These are phyloP conservation scores for Cyclotella atomus DNA, from an alignment of 108 stramenopile genomes.

Conservation along the genomic window DNA sequence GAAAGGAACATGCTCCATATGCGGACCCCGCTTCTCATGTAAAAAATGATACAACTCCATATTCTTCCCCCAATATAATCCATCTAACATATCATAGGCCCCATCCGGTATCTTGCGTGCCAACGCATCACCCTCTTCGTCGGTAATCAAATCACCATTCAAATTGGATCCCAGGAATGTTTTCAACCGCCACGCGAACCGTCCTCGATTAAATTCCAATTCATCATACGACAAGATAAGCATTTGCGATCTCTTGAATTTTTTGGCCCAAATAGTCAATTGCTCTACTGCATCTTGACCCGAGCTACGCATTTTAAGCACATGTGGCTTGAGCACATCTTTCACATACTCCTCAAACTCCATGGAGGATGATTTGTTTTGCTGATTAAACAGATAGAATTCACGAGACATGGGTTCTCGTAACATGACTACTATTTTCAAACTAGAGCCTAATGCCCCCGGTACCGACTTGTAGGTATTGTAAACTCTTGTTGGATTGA, in stretches of 20 bases:
- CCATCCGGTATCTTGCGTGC: neutral
- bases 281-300: neutral
- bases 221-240: neutral
- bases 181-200: neutral
- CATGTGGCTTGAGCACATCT: neutral
- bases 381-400: neutral
- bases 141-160: constrained; percentile 1
- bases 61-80: constrained; percentile 1
- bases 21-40: neutral
- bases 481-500: neutral
- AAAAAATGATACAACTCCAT: neutral
- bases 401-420: neutral
- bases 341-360: neutral
- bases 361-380: neutral
- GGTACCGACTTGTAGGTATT: neutral
- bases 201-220: neutral
- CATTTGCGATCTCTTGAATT: neutral
- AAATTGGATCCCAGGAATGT: neutral
- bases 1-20: constrained; percentile 1
- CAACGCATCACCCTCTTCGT: neutral
- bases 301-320: too few species aligned
- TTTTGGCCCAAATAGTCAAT: neutral
- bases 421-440: constrained; percentile 5
- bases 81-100: neutral
- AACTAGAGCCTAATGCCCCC: neutral